Conservation (phyloP, 2,329 filamentous ascomycete species). For the Alternaria consortialis region DNA sequence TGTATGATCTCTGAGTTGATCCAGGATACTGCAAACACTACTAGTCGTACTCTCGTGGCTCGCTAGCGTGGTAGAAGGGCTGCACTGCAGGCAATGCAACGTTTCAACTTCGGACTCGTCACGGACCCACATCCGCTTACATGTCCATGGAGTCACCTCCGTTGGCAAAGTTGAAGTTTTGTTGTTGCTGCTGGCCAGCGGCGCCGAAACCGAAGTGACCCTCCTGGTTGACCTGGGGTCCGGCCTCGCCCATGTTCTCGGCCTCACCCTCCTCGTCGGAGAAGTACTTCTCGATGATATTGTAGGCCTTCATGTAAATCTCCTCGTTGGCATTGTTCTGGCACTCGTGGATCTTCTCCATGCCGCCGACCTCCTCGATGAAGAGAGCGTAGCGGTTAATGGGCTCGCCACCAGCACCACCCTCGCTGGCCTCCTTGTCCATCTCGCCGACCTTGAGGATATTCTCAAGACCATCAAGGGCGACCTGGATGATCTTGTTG, state of each 20-base stretch:
- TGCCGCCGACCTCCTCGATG: constrained; percentile 97
- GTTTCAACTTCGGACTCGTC: constrained; percentile 18
- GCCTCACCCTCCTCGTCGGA: constrained; percentile 91
- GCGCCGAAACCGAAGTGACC: constrained; percentile 83
- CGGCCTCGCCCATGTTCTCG: constrained; percentile 81
- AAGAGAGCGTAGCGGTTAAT: constrained; percentile 98
- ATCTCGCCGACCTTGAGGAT: constrained; percentile 99
- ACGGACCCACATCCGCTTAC: constrained; percentile 56
- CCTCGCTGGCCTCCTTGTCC: constrained; percentile 88
- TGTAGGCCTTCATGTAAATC: constrained; percentile 99
- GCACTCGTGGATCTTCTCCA: constrained; percentile 99
- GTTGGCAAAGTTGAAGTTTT: constrained; percentile 94
- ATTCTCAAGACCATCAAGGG: constrained; percentile 96
- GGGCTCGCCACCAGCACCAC: constrained; percentile 64
- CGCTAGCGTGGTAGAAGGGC: constrained; percentile 11
- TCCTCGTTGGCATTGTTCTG: constrained; percentile 99
- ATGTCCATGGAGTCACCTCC: constrained; percentile 78
- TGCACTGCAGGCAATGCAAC: constrained; percentile 13
- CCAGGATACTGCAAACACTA: constrained; percentile 21
- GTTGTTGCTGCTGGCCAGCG: constrained; percentile 66
- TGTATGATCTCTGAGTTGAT: constrained; percentile 28
- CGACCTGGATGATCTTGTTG: constrained; percentile 99
- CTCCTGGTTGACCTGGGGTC: constrained; percentile 74
- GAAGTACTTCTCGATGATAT: constrained; percentile 99
- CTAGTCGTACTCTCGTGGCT: constrained; percentile 19